A percentile compares a stretch with the other conserved stretches of the same genome.
phyloP scores from a whole-genome alignment of 2,329 filamentous ascomycete genomes.

The Apiospora malaysiana region DNA sequence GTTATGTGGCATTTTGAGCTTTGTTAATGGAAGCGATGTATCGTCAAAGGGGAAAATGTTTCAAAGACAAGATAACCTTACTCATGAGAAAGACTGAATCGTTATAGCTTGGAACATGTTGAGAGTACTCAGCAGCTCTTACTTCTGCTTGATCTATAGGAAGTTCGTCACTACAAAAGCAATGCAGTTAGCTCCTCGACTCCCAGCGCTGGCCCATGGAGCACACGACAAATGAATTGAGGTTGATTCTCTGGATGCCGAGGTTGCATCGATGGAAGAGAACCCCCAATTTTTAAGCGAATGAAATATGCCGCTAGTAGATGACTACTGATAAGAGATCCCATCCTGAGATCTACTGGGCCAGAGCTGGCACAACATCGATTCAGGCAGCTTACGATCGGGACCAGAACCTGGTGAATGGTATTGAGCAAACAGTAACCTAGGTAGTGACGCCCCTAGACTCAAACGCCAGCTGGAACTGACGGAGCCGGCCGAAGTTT shows the following conservation, averaged over 20 bases:
- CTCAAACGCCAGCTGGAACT: background rate
- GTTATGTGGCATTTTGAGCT: no score
- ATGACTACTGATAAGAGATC: background rate
- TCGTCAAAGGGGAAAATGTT: no score
- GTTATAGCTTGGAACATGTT: no score
- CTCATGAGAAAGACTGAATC: no score
- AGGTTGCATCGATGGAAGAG: background rate
- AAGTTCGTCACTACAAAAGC: no score
- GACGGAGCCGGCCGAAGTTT: slow-evolving; percentile 15
- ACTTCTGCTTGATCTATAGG: no score
- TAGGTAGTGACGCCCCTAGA: background rate
- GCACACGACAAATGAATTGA: background rate
- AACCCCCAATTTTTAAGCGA: background rate
- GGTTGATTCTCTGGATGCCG: background rate
- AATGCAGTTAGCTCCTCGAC: no score
- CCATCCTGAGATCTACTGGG: background rate
- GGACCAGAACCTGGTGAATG: background rate
- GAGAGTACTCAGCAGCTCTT: no score
- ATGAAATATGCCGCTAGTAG: background rate
- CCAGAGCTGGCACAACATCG: background rate
- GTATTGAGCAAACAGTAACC: background rate
- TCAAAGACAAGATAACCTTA: no score
- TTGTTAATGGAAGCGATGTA: no score
- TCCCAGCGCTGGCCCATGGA: no score
- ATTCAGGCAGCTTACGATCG: background rate